A percentile compares a stretch with the other conserved stretches of the same genome.
These are phyloP conservation scores for Pseudopithomyces maydicus DNA, from an alignment of 2,329 filamentous ascomycete species.

Conservation along the genomic window DNA sequence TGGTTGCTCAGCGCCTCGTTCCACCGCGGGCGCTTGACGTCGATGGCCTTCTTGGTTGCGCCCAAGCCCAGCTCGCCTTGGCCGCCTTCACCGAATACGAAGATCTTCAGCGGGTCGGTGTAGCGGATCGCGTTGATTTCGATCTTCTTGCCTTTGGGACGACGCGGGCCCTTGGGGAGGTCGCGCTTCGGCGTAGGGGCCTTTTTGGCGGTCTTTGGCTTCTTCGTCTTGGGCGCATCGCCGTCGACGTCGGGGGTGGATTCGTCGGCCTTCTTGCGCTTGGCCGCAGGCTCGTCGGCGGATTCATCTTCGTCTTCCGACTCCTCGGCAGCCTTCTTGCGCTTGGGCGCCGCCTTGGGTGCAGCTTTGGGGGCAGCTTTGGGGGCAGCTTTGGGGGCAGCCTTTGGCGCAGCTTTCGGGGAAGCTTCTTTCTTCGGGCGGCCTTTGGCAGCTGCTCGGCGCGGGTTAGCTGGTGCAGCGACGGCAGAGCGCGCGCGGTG, in stretches of 20 bases:
- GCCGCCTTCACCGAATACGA: constrained; percentile 79
- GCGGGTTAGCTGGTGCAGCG: constrained; percentile 7
- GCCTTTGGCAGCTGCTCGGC: constrained; percentile 4
- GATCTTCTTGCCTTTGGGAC: constrained; percentile 37
- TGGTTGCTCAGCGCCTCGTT: constrained; percentile 65
- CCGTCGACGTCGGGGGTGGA: constrained; percentile 14
- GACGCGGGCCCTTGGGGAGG: constrained; percentile 36
- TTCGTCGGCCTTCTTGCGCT: constrained; percentile 22
- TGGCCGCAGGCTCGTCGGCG: not conserved
- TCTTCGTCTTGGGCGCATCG: constrained; percentile 26
- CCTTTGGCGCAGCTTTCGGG: constrained; percentile 24
- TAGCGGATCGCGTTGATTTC: constrained; percentile 68
- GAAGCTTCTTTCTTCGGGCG: constrained; percentile 15
- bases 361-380: constrained; percentile 22
- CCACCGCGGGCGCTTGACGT: constrained; percentile 75
- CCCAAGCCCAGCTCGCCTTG: constrained; percentile 85
- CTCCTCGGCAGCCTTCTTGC: constrained; percentile 18
- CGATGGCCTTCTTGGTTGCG: constrained; percentile 66
- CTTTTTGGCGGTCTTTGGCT: constrained; percentile 22
- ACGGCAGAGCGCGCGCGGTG: not conserved
- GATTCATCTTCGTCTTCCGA: not conserved
- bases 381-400: constrained; percentile 17
- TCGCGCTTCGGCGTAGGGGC: constrained; percentile 20
- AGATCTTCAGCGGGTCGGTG: constrained; percentile 70
- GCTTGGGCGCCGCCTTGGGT: constrained; percentile 8